These are phyloP conservation scores for Telfairia occidentalis DNA, from an alignment of 331 rosid species.

Conservation along the genomic window DNA sequence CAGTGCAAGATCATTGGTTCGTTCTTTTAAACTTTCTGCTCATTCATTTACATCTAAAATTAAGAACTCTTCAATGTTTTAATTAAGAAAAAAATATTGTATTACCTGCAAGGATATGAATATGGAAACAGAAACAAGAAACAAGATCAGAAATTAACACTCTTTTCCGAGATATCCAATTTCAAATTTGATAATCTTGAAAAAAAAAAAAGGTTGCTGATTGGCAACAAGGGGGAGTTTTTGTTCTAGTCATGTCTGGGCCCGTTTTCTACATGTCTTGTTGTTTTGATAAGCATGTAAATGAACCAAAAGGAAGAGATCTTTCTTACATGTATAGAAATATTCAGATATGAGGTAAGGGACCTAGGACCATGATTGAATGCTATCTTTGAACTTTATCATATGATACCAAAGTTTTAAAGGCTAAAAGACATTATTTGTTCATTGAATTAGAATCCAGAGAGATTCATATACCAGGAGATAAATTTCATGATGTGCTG, in stretches of 20 bases:
- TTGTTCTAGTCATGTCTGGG: neutral
- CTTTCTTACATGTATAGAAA: neutral
- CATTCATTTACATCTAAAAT: neutral
- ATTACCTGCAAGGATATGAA: neutral
- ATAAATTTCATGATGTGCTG: neutral
- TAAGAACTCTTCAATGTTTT: neutral
- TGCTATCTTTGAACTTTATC: neutral
- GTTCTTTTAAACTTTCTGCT: neutral
- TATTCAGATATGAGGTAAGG: neutral
- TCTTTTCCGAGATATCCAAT: neutral
- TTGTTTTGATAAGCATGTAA: neutral
- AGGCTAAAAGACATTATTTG: neutral
- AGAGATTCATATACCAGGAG: neutral
- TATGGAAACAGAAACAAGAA: neutral
- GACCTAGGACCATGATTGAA: neutral
- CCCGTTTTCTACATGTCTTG: neutral
- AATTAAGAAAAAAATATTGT: neutral
- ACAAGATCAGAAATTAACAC: neutral
- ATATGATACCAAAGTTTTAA: neutral
- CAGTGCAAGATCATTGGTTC: neutral
- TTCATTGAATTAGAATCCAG: neutral
- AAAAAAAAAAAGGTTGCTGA: neutral
- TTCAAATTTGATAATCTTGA: neutral
- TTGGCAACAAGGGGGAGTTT: neutral
- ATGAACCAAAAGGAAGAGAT: neutral